Percentiles rank a stretch among this genome's conserved stretches.
phyloP scores from a whole-genome alignment of 129 eudicot species.

The Artemisia argyi region DNA sequence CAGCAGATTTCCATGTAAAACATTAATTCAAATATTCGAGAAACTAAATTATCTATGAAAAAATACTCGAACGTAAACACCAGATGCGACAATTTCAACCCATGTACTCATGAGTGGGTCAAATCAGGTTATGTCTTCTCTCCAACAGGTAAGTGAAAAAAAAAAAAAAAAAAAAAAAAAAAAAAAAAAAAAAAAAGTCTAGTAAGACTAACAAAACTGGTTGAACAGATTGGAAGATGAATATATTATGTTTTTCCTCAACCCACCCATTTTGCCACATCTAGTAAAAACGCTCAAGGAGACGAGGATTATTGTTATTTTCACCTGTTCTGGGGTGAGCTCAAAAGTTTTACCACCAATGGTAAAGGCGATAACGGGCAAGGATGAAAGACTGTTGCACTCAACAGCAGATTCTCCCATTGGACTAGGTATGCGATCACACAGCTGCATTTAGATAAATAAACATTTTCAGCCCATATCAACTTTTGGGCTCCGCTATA shows the following conservation, averaged over 20 bases:
- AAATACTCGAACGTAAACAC: background rate
- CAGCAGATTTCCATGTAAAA: background rate
- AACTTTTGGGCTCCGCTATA: background rate
- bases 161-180: too few relatives aligned
- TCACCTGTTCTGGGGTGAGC: slow-evolving; percentile 84
- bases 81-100: background rate
- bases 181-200: too few relatives aligned
- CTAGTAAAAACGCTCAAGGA: background rate
- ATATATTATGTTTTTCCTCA: background rate
- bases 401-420: slow-evolving; percentile 97
- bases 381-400: slow-evolving; percentile 58
- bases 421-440: slow-evolving; percentile 89
- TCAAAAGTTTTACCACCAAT: slow-evolving; percentile 87
- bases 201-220: background rate
- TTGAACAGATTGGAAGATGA: background rate
- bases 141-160: too few relatives aligned
- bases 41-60: background rate
- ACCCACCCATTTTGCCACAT: background rate
- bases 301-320: background rate
- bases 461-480: slow-evolving; percentile 12
- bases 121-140: too few relatives aligned
- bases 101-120: background rate
- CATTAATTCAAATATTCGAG: slow-evolving; percentile 5
- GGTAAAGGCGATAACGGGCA: slow-evolving; percentile 82
- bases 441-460: slow-evolving; percentile 58